These are phyloP conservation scores for Pythium vanterpoolii DNA, from an alignment of 352 stramenopile genomes.

Conservation along the genomic window DNA sequence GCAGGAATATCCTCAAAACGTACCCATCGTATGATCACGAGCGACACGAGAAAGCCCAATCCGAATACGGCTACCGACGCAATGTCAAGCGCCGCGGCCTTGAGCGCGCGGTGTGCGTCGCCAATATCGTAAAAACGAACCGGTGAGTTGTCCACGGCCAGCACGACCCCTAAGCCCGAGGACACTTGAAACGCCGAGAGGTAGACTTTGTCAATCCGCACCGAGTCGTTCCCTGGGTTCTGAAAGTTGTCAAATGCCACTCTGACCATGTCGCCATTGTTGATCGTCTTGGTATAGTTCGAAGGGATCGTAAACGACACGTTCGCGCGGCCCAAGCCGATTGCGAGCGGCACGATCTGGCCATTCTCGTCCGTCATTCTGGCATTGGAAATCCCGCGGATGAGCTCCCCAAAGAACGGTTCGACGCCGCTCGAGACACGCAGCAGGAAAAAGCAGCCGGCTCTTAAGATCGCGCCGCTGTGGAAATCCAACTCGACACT, in stretches of 20 bases:
- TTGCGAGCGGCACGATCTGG: conserved; percentile 34
- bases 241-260: conserved; percentile 62
- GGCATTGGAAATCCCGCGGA: conserved; percentile 46
- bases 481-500: conserved; percentile 52
- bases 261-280: conserved; percentile 70
- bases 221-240: conserved; percentile 59
- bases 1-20: background rate
- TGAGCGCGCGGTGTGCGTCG: conserved; percentile 47
- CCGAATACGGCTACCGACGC: conserved; percentile 70
- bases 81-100: conserved; percentile 65
- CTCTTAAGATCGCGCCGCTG: conserved; percentile 56
- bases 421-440: conserved; percentile 61
- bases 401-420: conserved; percentile 48
- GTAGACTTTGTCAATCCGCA: conserved; percentile 62
- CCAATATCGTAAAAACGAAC: conserved; percentile 23
- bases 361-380: conserved; percentile 33
- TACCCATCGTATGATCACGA: conserved; percentile 82
- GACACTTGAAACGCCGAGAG: conserved; percentile 56
- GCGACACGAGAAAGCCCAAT: conserved; percentile 72
- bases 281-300: conserved; percentile 49
- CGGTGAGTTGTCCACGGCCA: conserved; percentile 56
- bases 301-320: conserved; percentile 75
- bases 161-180: conserved; percentile 25
- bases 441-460: conserved; percentile 61
- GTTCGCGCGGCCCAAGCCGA: conserved; percentile 54